Percentiles rank a stretch among this genome's conserved stretches.
Conservation (phyloP, 208 protist species). For the Crithidia bombi region DNA sequence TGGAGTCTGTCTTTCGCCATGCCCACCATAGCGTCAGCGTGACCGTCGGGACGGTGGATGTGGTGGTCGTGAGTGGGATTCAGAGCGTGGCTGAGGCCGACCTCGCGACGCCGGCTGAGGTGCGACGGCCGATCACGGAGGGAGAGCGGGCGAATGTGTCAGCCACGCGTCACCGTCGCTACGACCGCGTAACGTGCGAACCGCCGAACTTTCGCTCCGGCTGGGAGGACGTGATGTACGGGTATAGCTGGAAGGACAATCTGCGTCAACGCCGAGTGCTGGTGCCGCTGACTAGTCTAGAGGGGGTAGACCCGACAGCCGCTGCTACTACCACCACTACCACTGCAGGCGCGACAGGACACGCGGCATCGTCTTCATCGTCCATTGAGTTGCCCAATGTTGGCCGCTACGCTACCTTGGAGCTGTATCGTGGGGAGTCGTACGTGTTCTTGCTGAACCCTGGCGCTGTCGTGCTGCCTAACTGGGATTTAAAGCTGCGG, state of each 20-base stretch:
- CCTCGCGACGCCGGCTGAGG: not conserved
- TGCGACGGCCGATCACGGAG: conserved; percentile 14
- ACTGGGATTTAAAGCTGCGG: conserved; percentile 55
- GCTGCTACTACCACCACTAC: too few species aligned
- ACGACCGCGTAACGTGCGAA: conserved; percentile 37
- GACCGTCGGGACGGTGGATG: conserved; percentile 35
- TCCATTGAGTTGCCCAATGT: conserved; percentile 17
- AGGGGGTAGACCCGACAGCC: not conserved
- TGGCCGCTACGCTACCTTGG: conserved; percentile 35
- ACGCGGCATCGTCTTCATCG: not conserved
- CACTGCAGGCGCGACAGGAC: not conserved
- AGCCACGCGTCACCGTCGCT: conserved; percentile 2
- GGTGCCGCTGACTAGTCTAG: conserved; percentile 32
- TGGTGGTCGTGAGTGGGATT: conserved; percentile 21
- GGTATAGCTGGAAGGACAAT: conserved; percentile 63
- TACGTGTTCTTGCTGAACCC: conserved; percentile 55
- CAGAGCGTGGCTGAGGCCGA: not conserved
- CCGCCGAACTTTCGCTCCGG: conserved; percentile 33
- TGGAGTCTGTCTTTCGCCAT: conserved; percentile 37
- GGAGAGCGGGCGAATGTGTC: conserved; percentile 8
- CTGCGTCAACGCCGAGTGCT: conserved; percentile 50
- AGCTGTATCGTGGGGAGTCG: conserved; percentile 68
- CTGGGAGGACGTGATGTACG: conserved; percentile 34
- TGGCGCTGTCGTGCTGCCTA: conserved; percentile 28
- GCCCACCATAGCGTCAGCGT: conserved; percentile 34